Evolutionary conservation across 176 grass and related monocot species (phyloP).

Genomic region (Zizania latifolia): DNA sequence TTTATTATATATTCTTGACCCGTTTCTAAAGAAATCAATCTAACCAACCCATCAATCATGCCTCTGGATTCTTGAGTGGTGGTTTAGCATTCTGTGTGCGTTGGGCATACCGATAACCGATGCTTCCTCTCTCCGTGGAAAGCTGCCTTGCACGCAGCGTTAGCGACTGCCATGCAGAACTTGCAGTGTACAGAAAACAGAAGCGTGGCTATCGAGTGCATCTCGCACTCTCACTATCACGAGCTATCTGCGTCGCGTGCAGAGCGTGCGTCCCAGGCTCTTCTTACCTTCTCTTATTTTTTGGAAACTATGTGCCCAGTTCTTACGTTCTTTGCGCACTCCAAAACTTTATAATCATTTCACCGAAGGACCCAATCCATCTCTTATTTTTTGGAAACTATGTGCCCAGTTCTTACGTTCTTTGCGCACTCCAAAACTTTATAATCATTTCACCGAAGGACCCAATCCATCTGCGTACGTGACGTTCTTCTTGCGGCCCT

Average conservation of each 20-base stretch:
- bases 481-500: too few relatives aligned
- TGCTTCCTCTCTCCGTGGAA: neutral
- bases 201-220: constrained; percentile 16
- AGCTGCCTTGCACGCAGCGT: neutral
- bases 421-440: neutral
- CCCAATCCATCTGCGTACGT: too few relatives aligned
- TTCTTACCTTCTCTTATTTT: neutral
- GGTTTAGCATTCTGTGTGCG: neutral
- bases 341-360: constrained; percentile 23
- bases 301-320: neutral
- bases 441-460: constrained; percentile 25
- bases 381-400: neutral
- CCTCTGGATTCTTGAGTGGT: neutral
- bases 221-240: neutral
- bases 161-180: neutral
- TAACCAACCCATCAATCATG: too few relatives aligned
- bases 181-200: too few relatives aligned
- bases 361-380: constrained; percentile 1
- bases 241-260: constrained; percentile 23
- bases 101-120: neutral
- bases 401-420: neutral
- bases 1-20: too few relatives aligned
- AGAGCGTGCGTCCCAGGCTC: constrained; percentile 22
- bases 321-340: constrained; percentile 6
- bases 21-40: too few relatives aligned